Base-by-base conservation (phyloP, 805 yeast genomes). In the Kuraishia ogatae region DNA sequence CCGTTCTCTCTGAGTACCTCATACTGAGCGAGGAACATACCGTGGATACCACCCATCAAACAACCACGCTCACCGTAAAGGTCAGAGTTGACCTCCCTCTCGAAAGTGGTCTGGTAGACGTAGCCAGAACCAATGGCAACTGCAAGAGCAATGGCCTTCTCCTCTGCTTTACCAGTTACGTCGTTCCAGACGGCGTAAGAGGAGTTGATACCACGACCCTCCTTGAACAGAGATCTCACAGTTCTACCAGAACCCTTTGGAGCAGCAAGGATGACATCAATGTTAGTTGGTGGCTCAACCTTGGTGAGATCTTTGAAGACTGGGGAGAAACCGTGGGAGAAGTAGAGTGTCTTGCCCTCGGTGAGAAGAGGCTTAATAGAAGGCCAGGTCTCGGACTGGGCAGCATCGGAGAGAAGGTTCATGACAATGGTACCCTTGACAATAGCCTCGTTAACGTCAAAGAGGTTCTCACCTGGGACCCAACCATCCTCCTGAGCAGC, bases 181-280 rank as follows among this genome's bases (percentile, higher is more conserved):
- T 94, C 97, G 80, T 94, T 96, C 97, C 97, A 94, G 74, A 94
- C 97, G 66, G 99, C 99, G 80, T 89, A 94, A 56, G 98, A 93
- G 55, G 99, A 94, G 93, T 94, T 94, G 76, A 94, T 94, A 84
- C 99, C 99, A 80, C 99, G 92, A 75, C 99, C 99, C 82, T 94
- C 99, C 83, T 94, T 93, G 94, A 94, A 94, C 71, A 94, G 81
- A 61, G 98, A 87, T 84, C 99, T 89, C 66, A 94, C 99, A 67
- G 99, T 94, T 83, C 99, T 91, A 80, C 99, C 99, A 61, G 98
- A 93, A 75, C 99, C 99, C 88, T 94, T 94, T 80, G 99, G 99
- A 76, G 99, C 99, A 71, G 93, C 99, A 72, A 94, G 83, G 79
- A 94, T 94, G 65, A 92, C 97, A 71, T 94, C 99, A 64, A 94